Conservation (phyloP, 371 early-diverging fungal species). For the Mucor indicus region DNA sequence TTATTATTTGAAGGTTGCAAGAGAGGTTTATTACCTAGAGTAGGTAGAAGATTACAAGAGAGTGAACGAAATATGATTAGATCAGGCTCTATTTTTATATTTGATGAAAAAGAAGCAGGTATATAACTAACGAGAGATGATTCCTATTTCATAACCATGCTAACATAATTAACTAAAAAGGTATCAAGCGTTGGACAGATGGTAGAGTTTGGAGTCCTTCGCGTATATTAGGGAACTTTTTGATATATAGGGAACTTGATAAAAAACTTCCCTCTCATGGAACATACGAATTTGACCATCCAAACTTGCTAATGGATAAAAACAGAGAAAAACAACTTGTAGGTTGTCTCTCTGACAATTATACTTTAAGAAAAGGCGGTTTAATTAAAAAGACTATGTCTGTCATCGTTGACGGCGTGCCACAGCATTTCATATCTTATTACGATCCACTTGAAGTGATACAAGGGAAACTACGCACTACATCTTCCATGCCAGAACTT, state of each 20-base stretch:
- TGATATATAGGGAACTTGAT: conserved; percentile 61
- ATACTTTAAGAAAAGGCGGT: conserved; percentile 74
- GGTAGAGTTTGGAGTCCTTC: conserved; percentile 69
- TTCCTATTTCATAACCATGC: too few relatives aligned
- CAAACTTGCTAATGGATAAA: too few relatives aligned
- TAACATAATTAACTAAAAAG: conserved; percentile 18
- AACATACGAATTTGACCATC: conserved; percentile 16
- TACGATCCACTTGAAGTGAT: conserved; percentile 75
- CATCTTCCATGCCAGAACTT: conserved; percentile 49
- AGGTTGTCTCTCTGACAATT: conserved; percentile 60
- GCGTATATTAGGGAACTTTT: conserved; percentile 62
- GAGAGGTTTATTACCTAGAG: conserved; percentile 52
- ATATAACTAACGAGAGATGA: too few relatives aligned
- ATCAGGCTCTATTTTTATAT: conserved; percentile 68
- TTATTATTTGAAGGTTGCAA: conserved; percentile 69
- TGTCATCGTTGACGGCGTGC: conserved; percentile 70
- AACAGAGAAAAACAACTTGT: conserved; percentile 56
- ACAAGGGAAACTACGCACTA: conserved; percentile 53
- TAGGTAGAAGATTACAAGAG: conserved; percentile 64
- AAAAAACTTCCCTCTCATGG: too few relatives aligned
- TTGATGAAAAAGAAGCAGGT: conserved; percentile 66
- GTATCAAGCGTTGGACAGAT: conserved; percentile 80
- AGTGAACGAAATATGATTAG: conserved; percentile 55
- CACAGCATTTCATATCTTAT: conserved; percentile 84
- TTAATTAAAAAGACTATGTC: conserved; percentile 86